Evolutionary conservation across 2,329 filamentous ascomycete genomes (phyloP).

Genomic region (Aspergillus neoniger): DNA sequence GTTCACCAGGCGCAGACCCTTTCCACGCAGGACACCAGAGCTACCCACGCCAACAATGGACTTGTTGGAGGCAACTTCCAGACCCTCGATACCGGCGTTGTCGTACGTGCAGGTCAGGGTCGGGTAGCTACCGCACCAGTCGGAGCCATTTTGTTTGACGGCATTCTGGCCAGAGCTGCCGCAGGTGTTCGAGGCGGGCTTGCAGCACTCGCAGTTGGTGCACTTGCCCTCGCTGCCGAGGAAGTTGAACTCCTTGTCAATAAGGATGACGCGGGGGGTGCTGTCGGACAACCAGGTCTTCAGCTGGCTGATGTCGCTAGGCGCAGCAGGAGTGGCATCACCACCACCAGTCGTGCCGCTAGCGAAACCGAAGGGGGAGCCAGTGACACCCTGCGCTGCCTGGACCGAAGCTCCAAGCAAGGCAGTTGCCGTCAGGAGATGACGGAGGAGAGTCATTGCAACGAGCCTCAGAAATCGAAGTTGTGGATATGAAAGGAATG

Average conservation of each 20-base stretch:
- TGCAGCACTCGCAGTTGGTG: slow-evolving; percentile 32
- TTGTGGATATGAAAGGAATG: not conserved
- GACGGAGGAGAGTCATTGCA: slow-evolving; percentile 23
- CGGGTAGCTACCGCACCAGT: slow-evolving; percentile 59
- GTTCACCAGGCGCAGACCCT: slow-evolving; percentile 52
- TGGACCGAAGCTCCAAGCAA: slow-evolving; percentile 23
- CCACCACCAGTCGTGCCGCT: slow-evolving; percentile 62
- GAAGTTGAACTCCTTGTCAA: slow-evolving; percentile 51
- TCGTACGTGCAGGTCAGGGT: slow-evolving; percentile 49
- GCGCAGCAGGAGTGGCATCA: slow-evolving; percentile 54
- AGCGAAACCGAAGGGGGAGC: slow-evolving; percentile 48
- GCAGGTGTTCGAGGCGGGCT: slow-evolving; percentile 37
- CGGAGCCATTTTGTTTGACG: slow-evolving; percentile 50
- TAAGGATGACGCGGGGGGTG: slow-evolving; percentile 59
- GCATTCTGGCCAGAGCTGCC: slow-evolving; percentile 54
- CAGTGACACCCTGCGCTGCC: slow-evolving; percentile 26
- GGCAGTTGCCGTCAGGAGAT: slow-evolving; percentile 21
- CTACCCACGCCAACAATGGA: slow-evolving; percentile 55
- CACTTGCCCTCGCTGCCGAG: slow-evolving; percentile 25
- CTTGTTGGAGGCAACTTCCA: slow-evolving; percentile 59
- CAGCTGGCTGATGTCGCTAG: slow-evolving; percentile 55
- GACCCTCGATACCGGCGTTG: slow-evolving; percentile 53
- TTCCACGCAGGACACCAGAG: slow-evolving; percentile 57
- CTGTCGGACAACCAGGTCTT: slow-evolving; percentile 58
- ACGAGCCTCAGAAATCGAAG: not conserved